Evolutionary conservation across 495 filamentous ascomycete species (phyloP), one percentile per base, ranked within the genome.

Genomic region (Tuber brumale): DNA sequence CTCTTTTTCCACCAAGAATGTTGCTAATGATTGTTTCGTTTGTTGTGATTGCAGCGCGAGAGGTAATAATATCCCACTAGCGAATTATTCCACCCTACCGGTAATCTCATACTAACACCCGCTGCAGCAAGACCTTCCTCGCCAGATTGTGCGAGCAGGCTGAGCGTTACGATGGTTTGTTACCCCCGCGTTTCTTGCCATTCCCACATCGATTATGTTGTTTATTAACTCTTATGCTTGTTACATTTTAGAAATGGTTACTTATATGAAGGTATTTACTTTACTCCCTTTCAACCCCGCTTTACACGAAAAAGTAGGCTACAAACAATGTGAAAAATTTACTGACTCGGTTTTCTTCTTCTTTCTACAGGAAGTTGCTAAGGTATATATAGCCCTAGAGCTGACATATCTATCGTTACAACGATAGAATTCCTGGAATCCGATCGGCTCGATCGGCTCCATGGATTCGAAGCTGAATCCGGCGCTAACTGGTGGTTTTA

Each of bases 71-170:
- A 41, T 75, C 51, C 45, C 41, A 69, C 46, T 43, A 27, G 57
- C 27, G 19, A 35, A 66, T 66, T 41, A 44, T 39, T 71, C 70
- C 9, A 2, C 41, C 41, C 31, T 45, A n/a, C 75, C 72, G 61
- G 37, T 81, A 44, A 73, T 37, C 69, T 72, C 71, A 73, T 73
- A 69, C 81, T 82, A 77, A 82, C 78, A 51, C 72, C 74, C 74
- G 51, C 35, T 85, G 84, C 86, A 99, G 96, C 92, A 98, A 99
- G 92, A 99, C 95, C 83, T 99, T 99, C 89, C 93, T 99, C 85
- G 95, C 95, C 84, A 91, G 95, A 88, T 93, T 99, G 85, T 98
- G 95, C 89, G 95, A 99, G 93, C 95, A 99, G 91, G 95, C 95
- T 84, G 95, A 99, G 90, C 95, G 95, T 85, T 99, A 99, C 86